These are phyloP conservation scores for Lipomyces orientalis DNA, from an alignment of 805 yeast genomes.

Conservation along the genomic window DNA sequence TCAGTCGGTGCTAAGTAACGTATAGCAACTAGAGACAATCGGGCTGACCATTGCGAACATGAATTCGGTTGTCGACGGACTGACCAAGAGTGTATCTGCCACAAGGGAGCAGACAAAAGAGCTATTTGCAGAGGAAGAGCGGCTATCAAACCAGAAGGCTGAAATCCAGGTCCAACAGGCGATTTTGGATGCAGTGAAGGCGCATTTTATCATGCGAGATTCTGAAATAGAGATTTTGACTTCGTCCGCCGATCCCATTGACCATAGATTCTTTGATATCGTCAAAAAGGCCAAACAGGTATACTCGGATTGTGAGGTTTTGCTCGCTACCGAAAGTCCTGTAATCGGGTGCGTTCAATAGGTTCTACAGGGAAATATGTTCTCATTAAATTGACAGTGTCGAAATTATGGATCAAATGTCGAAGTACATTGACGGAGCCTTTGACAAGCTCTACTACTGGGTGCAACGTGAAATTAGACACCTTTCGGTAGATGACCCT, in stretches of 20 bases:
- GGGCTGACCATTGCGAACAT: slow-evolving; percentile 38
- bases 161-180: slow-evolving; percentile 38
- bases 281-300: slow-evolving; percentile 68
- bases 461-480: slow-evolving; percentile 43
- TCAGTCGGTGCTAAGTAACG: slow-evolving; percentile 17
- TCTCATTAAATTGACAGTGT: slow-evolving; percentile 34
- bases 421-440: slow-evolving; percentile 57
- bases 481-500: slow-evolving; percentile 36
- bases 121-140: slow-evolving; percentile 36
- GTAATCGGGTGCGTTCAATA: slow-evolving; percentile 38
- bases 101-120: slow-evolving; percentile 34
- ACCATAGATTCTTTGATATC: slow-evolving; percentile 62
- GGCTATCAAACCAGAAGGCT: slow-evolving; percentile 35
- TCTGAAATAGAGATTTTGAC: slow-evolving; percentile 68
- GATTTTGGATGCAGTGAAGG: slow-evolving; percentile 49
- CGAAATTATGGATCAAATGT: slow-evolving; percentile 65
- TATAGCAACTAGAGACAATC: slow-evolving; percentile 40
- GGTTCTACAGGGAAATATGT: slow-evolving; percentile 18
- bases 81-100: slow-evolving; percentile 21
- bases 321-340: slow-evolving; percentile 69
- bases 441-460: slow-evolving; percentile 59
- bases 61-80: slow-evolving; percentile 41
- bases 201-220: slow-evolving; percentile 69
- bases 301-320: slow-evolving; percentile 67
- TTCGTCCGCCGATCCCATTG: slow-evolving; percentile 44